Conservation (phyloP, 2,329 filamentous ascomycete species). For the Aspergillus cejpii region DNA sequence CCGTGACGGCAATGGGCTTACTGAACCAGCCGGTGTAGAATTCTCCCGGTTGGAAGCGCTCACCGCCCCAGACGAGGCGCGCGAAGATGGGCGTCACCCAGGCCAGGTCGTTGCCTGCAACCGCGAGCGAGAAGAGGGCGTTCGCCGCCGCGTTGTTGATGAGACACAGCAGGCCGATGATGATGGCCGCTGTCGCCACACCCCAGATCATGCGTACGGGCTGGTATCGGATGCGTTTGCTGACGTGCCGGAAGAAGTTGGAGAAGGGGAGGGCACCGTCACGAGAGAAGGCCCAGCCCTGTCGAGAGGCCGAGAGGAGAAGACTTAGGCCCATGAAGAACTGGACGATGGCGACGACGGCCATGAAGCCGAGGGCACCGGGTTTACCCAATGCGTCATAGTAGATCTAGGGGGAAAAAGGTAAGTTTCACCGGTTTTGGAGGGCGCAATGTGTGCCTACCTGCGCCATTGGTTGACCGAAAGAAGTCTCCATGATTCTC, state of each 20-base stretch:
- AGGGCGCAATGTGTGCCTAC: constrained; percentile 13
- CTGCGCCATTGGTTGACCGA: constrained; percentile 54
- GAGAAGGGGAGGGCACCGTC: constrained; percentile 56
- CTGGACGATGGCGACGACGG: constrained; percentile 53
- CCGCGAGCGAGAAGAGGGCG: constrained; percentile 48
- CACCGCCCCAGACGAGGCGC: constrained; percentile 51
- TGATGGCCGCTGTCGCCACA: constrained; percentile 45
- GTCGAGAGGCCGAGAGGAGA: constrained; percentile 51
- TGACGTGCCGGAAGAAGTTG: constrained; percentile 51
- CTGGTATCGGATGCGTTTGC: constrained; percentile 49
- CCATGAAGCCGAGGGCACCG: constrained; percentile 54
- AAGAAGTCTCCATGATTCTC: constrained; percentile 44
- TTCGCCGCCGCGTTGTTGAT: constrained; percentile 51
- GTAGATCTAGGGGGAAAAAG: constrained; percentile 44
- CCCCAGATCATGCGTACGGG: constrained; percentile 54
- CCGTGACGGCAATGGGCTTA: constrained; percentile 48
- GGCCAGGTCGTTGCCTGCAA: constrained; percentile 55
- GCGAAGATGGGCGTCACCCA: constrained; percentile 54
- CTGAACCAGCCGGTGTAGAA: constrained; percentile 53
- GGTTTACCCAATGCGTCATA: constrained; percentile 56
- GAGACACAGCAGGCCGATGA: constrained; percentile 53
- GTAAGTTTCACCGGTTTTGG: background rate
- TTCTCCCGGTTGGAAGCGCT: constrained; percentile 52
- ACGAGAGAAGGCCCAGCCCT: constrained; percentile 57
- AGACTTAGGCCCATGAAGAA: constrained; percentile 57